Base-by-base conservation (phyloP, 2,329 filamentous ascomycete genomes). In the Alternaria rosae region DNA sequence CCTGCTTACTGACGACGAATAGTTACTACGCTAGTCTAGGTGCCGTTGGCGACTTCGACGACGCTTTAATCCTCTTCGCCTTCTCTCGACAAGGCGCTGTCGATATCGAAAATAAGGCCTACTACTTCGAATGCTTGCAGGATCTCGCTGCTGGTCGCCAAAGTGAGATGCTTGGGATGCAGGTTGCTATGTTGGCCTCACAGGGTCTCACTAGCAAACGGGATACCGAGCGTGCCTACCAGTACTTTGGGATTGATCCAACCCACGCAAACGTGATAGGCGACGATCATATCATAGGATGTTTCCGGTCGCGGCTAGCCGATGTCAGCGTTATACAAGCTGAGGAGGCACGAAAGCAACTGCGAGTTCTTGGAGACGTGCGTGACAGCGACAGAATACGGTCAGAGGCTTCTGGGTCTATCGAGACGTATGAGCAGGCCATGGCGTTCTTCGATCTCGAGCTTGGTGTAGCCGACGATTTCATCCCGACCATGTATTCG, bases 71-170 rank as follows among this genome's bases (percentile, higher is more conserved):
- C 17, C 78, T 84, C 26, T 90, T 88, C 74, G 87, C 88, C 5
- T 92, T 87, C 71, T 82, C 87, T 23, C 82, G 86, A 32, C 90
- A 92, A 77, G 79, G 83, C 23, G 73, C 79, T 9, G 84, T 83
- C 53, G 88, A 92, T 73, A 82, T 84, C 20, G 65, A 70, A 20
- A 85, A 86, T 62, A 80, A 81, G 17, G 78, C 88, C 3, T 87
- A 88, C 71, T 92, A 91, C 73, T 84, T 91, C 62, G 85, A 89
- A 75, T 90, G 87, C 69, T 80, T 92, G n/a, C 83, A 85, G 67
- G 81, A 84, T 48, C 85, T 92, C 55, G 85, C 86, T 15, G 79
- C 80, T 23, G 83, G 85, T 17, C 82, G 89, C 55, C 78, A 83
- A 32, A 89, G 85, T 72, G 84, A 86, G 43, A 74, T 82, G 8